Evolutionary conservation across 129 eudicot species (phyloP), one percentile per base, ranked within the genome.

Genomic region (Tagetes erecta): DNA sequence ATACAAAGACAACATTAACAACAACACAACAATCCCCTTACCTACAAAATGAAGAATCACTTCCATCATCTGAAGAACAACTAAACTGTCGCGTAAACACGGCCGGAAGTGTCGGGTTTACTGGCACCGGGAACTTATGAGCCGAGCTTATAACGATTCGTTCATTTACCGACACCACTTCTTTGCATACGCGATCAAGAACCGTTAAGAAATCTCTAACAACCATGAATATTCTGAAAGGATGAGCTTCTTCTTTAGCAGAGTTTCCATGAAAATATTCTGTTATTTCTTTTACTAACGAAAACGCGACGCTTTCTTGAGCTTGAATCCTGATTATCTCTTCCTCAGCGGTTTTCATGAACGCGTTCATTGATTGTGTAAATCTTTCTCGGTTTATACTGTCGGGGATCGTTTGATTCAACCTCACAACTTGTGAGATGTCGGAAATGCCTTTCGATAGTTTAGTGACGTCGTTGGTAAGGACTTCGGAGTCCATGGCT

Each of bases 211-310:
- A 95, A 81, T 95, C 99, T 64, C 97, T 82, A 1, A 95, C 97
- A 0, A 95, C 99, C 96, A 83, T 66, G 83, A 95, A 95, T 62
- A 91, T 91, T 76, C 99, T 81, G 49, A 95, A 88, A 34, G 99
- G 99, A 52, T 95, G 99, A 33, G 97, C 96, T 72, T 95, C 97
- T 85, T 95, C 99, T 82, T 85, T 95, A 57, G 96, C 97, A 0
- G 99, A 91, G 73, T 91, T 85, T 12, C 99, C 99, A 41, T 95
- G 99, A 79, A 95, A 95, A 64, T 91, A 95, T 67, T 95, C 99
- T 0, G 97, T 95, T 4, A 95, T 91, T 75, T 95, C 99, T 72
- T 95, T 95, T n/a, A 95, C 99, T 36, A 95, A 74, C 7, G 99
- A 87, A 67, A 91, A 82, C 8, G 97, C 99, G 36, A 95, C 91